Base-by-base conservation (phyloP, 345 rosid genomes). In the Salix brachista region DNA sequence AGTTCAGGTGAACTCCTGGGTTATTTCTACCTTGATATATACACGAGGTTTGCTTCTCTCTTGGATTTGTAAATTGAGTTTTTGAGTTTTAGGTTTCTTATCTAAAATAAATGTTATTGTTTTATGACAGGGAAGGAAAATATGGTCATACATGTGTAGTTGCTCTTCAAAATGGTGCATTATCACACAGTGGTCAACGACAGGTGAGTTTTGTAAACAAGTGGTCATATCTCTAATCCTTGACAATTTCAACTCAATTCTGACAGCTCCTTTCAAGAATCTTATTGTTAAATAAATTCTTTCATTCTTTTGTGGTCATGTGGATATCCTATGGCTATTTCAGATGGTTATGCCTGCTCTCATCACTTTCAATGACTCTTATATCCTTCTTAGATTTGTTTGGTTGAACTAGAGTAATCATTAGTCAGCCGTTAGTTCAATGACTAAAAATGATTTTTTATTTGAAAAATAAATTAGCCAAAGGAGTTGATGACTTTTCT, bases 1-100 rank as follows among this genome's bases (percentile, higher is more conserved):
- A 87, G 84, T 71, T 89, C 98, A 67, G 88, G 90, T 79, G 94
- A 91, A 82, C 94, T 87, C 70, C 69, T 95, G 80, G 98, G 99
- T 74, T 89, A 88, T 90, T 89, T 95, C 87, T 95, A 90, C 87
- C 91, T 95, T 79, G 99, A 95, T 83, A 77, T 95, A 80, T 93
- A 83, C 72, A 77, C 69, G 75, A 93, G 99, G 99, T 95, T 79
- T 34, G 50, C 48, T 13, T 67, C n/a, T 71, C 75, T 72, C 70
- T 79, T 76, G 42, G 32, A 71, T 18, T 30, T 62, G 28, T 72
- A 6, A 8, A 42, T 62, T 32, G 9, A 50, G 48, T 56, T 65
- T 28, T 78, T 54, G 67, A 67, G 25, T 71, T 44, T 13, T 52
- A 18, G 69, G 67, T 73, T 71, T 73, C 56, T 48, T 70, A 69